Base-by-base conservation (phyloP, 345 rosid genomes). In the Corchorus olitorius region DNA sequence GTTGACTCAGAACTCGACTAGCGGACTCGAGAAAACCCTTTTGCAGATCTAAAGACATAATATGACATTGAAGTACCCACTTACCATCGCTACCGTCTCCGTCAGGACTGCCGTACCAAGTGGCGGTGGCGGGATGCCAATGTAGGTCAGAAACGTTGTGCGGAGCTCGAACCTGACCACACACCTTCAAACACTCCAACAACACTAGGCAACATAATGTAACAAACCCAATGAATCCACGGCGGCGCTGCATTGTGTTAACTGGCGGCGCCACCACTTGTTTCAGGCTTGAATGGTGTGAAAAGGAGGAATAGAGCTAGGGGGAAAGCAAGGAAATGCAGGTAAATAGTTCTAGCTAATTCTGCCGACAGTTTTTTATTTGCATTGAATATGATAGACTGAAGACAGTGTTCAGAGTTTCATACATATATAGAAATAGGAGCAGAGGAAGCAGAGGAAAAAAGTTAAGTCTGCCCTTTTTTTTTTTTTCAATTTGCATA, bases 91-190 rank as follows among this genome's bases (percentile, higher is more conserved):
- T 95, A 56, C 99, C 99, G 77, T 95, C 99, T 7, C 99, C 99
- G n/a, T 93, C 96, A 41, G 99, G 90, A 76, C 87, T 86, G 54
- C 99, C 99, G 83, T 95, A 93, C 99, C 99, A 95, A 74, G 99
- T 95, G 79, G 99, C 97, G 6, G 93, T 92, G 20, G 99, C 99
- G 8, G 90, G 90, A n/a, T 76, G 79, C 99, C 99, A 95, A 62
- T 73, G 93, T 53, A 66, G 65, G 81, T 78, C 82, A 6, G 86
- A 13, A 34, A 77, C 81, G 16, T 8, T 81, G 77, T 70, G 82
- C 34, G 12, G 74, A 22, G 1, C 20, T 2, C 12, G 71, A 33
- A 76, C 71, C 75, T 75, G 77, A 54, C 84, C 85, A 53, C 80
- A 72, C 33, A 73, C 86, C 52, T 10, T 64, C 14, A 75, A 50